A percentile compares a stretch with the other conserved stretches of the same genome.
Conservation (phyloP, 1,139 yeast genomes). For the Tardiomyces blankii region DNA sequence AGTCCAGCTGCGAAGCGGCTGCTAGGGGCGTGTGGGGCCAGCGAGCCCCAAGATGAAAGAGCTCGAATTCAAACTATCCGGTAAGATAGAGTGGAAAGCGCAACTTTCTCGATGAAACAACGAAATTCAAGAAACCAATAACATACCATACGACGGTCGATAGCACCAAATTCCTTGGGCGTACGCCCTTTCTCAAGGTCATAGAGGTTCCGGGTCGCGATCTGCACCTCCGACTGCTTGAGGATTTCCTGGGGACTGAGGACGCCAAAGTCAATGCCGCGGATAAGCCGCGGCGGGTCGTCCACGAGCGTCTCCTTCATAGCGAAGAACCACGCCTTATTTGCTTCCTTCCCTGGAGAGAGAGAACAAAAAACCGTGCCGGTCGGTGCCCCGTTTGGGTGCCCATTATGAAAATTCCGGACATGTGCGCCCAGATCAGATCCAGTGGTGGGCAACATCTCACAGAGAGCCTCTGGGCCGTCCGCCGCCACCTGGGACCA, state of each 20-base stretch:
- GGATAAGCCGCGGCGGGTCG: slow-evolving; percentile 80
- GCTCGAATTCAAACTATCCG: too few relatives aligned
- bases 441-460: not conserved
- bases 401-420: not conserved
- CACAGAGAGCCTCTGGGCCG: too few relatives aligned
- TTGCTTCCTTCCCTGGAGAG: not conserved
- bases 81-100: too few relatives aligned
- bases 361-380: not conserved
- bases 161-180: slow-evolving; percentile 75
- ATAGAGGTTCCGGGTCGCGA: slow-evolving; percentile 81
- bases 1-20: too few relatives aligned
- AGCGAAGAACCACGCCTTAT: not conserved
- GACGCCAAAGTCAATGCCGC: slow-evolving; percentile 88
- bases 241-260: slow-evolving; percentile 83
- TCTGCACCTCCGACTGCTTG: slow-evolving; percentile 91
- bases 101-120: not conserved
- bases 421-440: not conserved
- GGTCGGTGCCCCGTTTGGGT: not conserved
- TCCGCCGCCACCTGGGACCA: not conserved
- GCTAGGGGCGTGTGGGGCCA: too few relatives aligned
- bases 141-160: slow-evolving; percentile 67
- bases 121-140: not conserved
- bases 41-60: too few relatives aligned
- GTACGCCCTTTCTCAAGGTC: slow-evolving; percentile 79
- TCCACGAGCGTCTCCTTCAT: slow-evolving; percentile 75